Evolutionary conservation across 805 yeast species (phyloP), one percentile per base, ranked within the genome.

Genomic region (Maudiozyma pseudohumilis): DNA sequence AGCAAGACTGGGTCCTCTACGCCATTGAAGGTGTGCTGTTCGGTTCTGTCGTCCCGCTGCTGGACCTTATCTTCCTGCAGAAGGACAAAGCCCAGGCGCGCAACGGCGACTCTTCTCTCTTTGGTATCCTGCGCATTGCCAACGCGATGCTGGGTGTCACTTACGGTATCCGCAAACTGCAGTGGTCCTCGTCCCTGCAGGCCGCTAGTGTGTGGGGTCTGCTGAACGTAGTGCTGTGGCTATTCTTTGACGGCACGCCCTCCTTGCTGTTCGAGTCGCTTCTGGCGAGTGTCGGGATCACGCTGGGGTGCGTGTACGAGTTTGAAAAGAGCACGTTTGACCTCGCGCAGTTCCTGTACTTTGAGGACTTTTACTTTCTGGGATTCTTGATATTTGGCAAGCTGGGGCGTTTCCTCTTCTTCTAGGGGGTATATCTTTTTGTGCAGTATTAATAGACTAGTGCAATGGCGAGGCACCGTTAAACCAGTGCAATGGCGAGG

Each of bases 81-180:
- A 29, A 21, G 19, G 10, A 24, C 5, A 11, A 25, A 32, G 36
- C 40, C 38, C 44, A 19, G 40, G 44, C 9, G 35, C 38, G 22
- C 36, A 41, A 16, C 45, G 26, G 24, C n/a, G 33, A 25, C 21
- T 16, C 23, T 27, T 29, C 40, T n/a, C 24, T 43, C 2, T 34
- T 34, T 22, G 17, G 53, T 13, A 45, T 55, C 3, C 40, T 54
- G 19, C 50, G 45, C 34, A 44, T 46, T 39, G 44, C 45, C 15
- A 72, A 80, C 39, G 80, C 85, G 3, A 69, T 80, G 48, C 60
- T 81, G 30, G 94, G 94, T 3, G 71, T 82, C 25, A 69, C 77
- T 4, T 81, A 76, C 50, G 86, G 85, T 18, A 69, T 82, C 24
- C 69, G 83, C 47, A 76, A 74, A 45, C 64, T 78, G 27, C 80